Evolutionary conservation across 2,329 filamentous ascomycete genomes (phyloP).

Genomic region (Ophiocordyceps camponoti-rufipedis): DNA sequence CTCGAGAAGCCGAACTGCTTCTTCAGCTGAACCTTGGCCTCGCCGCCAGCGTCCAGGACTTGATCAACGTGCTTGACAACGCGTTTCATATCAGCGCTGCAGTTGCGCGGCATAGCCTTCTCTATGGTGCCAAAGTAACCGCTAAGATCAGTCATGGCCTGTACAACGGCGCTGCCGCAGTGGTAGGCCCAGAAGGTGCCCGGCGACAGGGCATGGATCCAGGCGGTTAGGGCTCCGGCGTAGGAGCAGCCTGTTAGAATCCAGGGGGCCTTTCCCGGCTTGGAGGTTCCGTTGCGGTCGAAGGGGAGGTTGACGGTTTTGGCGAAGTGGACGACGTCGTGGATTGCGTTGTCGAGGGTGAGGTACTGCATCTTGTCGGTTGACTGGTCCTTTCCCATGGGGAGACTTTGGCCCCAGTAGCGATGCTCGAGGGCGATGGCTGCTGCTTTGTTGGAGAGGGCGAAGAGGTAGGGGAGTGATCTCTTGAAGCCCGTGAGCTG

Average conservation of each 20-base stretch:
- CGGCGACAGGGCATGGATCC: constrained; percentile 53
- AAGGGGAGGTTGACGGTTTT: constrained; percentile 50
- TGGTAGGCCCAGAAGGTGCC: constrained; percentile 61
- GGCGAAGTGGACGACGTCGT: constrained; percentile 62
- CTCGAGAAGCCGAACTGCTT: constrained; percentile 21
- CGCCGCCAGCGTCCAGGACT: constrained; percentile 20
- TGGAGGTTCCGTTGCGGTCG: constrained; percentile 28
- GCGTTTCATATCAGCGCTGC: constrained; percentile 41
- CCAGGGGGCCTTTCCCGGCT: constrained; percentile 44
- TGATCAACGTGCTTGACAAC: constrained; percentile 27
- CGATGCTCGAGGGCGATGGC: constrained; percentile 67
- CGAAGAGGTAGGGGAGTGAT: constrained; percentile 46
- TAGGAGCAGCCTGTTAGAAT: constrained; percentile 68
- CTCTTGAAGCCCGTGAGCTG: constrained; percentile 53
- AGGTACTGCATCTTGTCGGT: constrained; percentile 56
- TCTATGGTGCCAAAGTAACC: constrained; percentile 27
- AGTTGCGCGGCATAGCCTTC: constrained; percentile 31
- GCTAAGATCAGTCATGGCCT: constrained; percentile 59
- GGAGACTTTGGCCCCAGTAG: constrained; percentile 63
- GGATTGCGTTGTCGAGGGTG: constrained; percentile 59
- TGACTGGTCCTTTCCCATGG: constrained; percentile 37
- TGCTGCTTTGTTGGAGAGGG: constrained; percentile 48
- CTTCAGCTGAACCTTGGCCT: constrained; percentile 22
- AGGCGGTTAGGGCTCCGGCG: constrained; percentile 56
- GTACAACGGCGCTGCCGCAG: constrained; percentile 57